Base-by-base conservation (phyloP, 1,139 yeast species). In the Geotrichum carabidarum region DNA sequence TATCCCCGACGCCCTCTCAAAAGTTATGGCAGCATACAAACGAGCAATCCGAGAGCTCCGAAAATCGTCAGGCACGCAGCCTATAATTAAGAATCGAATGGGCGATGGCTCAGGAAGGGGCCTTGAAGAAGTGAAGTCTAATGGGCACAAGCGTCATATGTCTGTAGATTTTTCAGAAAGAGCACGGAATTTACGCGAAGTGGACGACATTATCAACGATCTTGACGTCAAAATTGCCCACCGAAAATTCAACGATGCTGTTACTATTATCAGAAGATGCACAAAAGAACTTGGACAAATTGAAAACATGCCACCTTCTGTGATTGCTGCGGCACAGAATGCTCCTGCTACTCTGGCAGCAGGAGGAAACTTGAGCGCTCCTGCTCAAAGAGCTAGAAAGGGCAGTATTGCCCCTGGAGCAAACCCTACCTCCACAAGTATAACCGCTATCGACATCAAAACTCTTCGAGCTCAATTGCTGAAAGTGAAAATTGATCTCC, bases 221-320 rank as follows among this genome's bases (percentile, higher is more conserved):
- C 76, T 84, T 35, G 93, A 85, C 65, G 80, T 83, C 31, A 76
- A 77, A 56, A 77, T 84, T 35, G 84, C 88, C 6, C 86, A 83
- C 63, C 79, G 82, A 57, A 76, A 77, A 57, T 83, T 77, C 63
- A 70, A 71, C 27, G 80, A 75, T 50, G 82, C 86, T 0, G 84
- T 82, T 1, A 80, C 79, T 3, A 68, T 77, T 41, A 73, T 82
- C 48, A 70, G 73, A 17, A 76, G 44, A 12, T 56, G 58, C 37
- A 31, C 51, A 27, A 46, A 44, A 27, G 56, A 55, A 40, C 37
- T 61, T 5, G 57, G 53, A 14, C 50, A 57, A 9, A 49, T 54
- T 18, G 57, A 54, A 7, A 60, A 60, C 38, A 43, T 55, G 37
- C 44, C 61, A 27, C 48, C 59, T 8, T 57, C 62, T 2, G 60